phyloP scores from a whole-genome alignment of 73 alveolate genomes.

The Paramecium sonneborni region DNA sequence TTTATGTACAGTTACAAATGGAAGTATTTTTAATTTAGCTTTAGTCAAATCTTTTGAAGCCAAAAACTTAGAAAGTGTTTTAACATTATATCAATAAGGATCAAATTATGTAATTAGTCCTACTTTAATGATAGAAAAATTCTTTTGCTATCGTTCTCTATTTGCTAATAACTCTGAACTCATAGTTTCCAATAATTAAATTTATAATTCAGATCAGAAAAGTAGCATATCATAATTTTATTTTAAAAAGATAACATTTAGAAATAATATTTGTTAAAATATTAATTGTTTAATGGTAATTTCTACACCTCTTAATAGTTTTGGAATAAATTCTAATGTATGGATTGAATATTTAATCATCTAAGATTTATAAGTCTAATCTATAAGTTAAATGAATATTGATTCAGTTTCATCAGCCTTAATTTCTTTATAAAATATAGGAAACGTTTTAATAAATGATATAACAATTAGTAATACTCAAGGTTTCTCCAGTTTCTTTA shows the following conservation, averaged over 20 bases:
- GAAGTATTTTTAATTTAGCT: neutral
- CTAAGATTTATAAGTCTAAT: neutral
- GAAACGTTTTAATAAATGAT: neutral
- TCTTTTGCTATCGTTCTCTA: neutral
- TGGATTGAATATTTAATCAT: neutral
- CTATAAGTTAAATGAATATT: neutral
- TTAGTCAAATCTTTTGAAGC: neutral
- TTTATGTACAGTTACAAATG: neutral
- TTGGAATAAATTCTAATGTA: neutral
- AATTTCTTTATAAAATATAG: neutral
- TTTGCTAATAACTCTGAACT: neutral
- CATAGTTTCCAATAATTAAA: neutral
- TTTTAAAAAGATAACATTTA: neutral
- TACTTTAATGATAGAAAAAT: neutral
- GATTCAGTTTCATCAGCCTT: slow-evolving; percentile 3
- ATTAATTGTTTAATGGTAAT: slow-evolving; percentile 11
- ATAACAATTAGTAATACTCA: neutral
- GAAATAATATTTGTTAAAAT: neutral
- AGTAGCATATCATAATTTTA: neutral
- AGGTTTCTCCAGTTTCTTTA: neutral
- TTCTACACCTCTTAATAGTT: neutral
- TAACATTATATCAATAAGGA: neutral
- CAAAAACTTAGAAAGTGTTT: neutral
- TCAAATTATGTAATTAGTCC: neutral
- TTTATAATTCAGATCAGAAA: neutral